phyloP scores from a whole-genome alignment of 306 rosid genomes.

The Vigna trinervia region DNA sequence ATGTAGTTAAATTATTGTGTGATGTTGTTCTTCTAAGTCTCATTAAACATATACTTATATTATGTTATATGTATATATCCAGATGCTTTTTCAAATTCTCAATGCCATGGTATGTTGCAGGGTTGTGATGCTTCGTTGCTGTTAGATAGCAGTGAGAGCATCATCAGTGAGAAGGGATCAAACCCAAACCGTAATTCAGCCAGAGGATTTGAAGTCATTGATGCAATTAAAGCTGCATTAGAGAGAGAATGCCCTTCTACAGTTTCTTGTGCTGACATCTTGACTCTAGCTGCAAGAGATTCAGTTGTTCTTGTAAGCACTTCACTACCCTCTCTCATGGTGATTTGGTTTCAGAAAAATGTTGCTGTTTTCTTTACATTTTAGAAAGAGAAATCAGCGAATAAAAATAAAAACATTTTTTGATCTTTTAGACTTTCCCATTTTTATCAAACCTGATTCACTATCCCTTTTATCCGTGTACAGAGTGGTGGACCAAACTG shows the following conservation, averaged over 20 bases:
- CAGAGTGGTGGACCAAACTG: conserved; percentile 90
- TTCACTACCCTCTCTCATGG: background rate
- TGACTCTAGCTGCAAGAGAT: conserved; percentile 89
- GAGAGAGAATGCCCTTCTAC: conserved; percentile 79
- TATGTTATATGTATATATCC: background rate
- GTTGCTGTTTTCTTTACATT: background rate
- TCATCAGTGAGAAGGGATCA: conserved; percentile 74
- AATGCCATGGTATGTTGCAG: conserved; percentile 51
- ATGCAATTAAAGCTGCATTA: conserved; percentile 74
- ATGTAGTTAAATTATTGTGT: background rate
- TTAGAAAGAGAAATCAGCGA: background rate
- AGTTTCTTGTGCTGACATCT: conserved; percentile 91
- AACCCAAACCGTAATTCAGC: conserved; percentile 81
- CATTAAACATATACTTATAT: background rate
- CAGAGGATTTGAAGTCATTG: conserved; percentile 79
- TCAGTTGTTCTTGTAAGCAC: conserved; percentile 75
- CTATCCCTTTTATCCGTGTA: conserved; percentile 12
- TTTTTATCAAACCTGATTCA: conserved; percentile 17
- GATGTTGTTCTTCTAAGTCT: background rate
- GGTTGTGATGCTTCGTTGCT: conserved; percentile 92
- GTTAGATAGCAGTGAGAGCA: conserved; percentile 68
- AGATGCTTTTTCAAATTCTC: background rate
- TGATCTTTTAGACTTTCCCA: background rate
- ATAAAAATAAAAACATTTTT: background rate
- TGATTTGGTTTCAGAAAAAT: background rate